Evolutionary conservation across 768 basidiomycete species (phyloP).

Genomic region (Collybia sordida): DNA sequence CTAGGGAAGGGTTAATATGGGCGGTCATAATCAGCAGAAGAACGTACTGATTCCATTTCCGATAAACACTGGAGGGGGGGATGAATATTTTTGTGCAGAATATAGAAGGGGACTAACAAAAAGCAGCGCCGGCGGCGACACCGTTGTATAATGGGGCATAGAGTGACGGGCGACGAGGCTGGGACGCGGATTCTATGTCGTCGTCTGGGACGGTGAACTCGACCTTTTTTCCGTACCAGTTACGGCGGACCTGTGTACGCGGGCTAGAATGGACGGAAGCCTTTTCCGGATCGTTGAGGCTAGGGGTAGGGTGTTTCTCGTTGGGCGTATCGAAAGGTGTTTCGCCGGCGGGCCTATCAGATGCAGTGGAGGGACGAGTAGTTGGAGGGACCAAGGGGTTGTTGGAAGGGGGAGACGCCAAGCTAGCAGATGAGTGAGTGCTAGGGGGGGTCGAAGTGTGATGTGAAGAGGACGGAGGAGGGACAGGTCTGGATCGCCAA

Average conservation of each 20-base stretch:
- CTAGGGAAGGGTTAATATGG: conserved; percentile 8
- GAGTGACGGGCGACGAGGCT: conserved; percentile 19
- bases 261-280: background rate
- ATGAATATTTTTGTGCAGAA: conserved; percentile 26
- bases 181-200: conserved; percentile 15
- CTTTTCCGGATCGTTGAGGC: conserved; percentile 13
- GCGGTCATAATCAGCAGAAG: background rate
- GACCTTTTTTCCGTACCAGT: conserved; percentile 63
- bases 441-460: conserved; percentile 21
- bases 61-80: conserved; percentile 54
- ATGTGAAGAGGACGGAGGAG: conserved; percentile 21
- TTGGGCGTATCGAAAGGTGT: background rate
- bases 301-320: conserved; percentile 2
- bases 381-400: conserved; percentile 9
- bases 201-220: conserved; percentile 13
- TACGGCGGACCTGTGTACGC: conserved; percentile 32
- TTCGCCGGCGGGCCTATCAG: background rate
- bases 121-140: conserved; percentile 50
- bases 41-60: conserved; percentile 57
- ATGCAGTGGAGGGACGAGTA: background rate
- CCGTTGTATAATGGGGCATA: conserved; percentile 75
- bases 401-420: conserved; percentile 24
- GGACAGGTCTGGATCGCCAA: conserved; percentile 54
- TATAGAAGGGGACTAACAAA: conserved; percentile 42
- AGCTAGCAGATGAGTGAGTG: conserved; percentile 23